Evolutionary conservation across 2,329 filamentous ascomycete species (phyloP).

Genomic region (Calycina herbarum): DNA sequence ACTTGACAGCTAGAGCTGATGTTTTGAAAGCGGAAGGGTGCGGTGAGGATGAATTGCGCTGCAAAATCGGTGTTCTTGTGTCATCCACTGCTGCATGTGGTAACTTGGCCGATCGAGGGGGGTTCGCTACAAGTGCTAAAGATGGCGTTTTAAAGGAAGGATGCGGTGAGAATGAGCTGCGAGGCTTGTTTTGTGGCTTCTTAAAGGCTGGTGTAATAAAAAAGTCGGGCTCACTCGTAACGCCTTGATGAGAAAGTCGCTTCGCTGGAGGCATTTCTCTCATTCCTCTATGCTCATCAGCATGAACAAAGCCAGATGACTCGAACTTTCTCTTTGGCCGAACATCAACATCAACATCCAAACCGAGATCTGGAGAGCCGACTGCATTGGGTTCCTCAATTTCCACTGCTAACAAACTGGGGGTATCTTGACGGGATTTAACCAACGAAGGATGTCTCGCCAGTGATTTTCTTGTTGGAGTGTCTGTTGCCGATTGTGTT

Average conservation of each 20-base stretch:
- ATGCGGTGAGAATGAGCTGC: too few relatives aligned
- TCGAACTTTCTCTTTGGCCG: not conserved
- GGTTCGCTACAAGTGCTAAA: too few relatives aligned
- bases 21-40: too few relatives aligned
- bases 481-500: not conserved
- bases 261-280: not conserved
- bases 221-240: not conserved
- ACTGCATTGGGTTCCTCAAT: not conserved
- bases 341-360: not conserved
- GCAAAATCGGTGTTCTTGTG: too few relatives aligned
- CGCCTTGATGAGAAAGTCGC: not conserved
- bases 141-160: too few relatives aligned
- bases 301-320: not conserved
- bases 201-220: not conserved
- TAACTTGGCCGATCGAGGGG: too few relatives aligned
- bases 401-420: not conserved
- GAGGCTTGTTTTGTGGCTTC: too few relatives aligned
- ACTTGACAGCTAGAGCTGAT: too few relatives aligned
- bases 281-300: not conserved
- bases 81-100: too few relatives aligned
- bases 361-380: not conserved
- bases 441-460: too few relatives aligned
- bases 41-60: too few relatives aligned
- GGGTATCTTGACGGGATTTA: too few relatives aligned
- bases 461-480: not conserved